Evolutionary conservation across 495 filamentous ascomycete species (phyloP).

Genomic region (Lophiotrema nucula): DNA sequence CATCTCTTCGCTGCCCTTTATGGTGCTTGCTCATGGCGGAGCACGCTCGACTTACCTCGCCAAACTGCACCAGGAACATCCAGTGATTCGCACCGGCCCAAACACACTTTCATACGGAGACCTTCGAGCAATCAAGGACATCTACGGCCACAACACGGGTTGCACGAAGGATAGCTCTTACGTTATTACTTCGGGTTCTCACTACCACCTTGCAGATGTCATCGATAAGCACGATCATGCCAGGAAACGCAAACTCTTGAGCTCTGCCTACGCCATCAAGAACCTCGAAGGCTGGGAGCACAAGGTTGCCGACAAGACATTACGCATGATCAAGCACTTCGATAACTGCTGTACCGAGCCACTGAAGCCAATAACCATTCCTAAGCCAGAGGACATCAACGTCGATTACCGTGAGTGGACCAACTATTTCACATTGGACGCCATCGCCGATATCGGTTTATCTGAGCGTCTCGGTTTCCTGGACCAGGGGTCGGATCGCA

Average conservation of each 20-base stretch:
- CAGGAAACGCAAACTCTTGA: constrained; percentile 52
- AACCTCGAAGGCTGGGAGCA: constrained; percentile 57
- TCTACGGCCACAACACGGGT: constrained; percentile 55
- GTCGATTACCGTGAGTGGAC: constrained; percentile 24
- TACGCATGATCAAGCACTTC: constrained; percentile 35
- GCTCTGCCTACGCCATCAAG: constrained; percentile 54
- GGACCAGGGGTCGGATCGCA: constrained; percentile 48
- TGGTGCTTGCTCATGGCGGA: constrained; percentile 44
- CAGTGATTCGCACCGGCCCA: constrained; percentile 54
- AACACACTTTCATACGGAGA: constrained; percentile 52
- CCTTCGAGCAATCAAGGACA: constrained; percentile 52
- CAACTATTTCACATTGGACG: constrained; percentile 30
- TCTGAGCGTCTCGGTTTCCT: constrained; percentile 54
- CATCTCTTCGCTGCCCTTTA: constrained; percentile 49
- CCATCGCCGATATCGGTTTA: constrained; percentile 56
- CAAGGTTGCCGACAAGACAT: constrained; percentile 54
- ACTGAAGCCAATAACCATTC: neutral
- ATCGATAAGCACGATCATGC: constrained; percentile 51
- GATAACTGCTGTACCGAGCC: constrained; percentile 31
- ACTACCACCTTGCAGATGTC: constrained; percentile 50
- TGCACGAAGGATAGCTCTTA: constrained; percentile 53
- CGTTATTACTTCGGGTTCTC: constrained; percentile 42
- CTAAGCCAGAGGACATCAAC: constrained; percentile 24
- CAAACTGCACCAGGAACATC: constrained; percentile 45
- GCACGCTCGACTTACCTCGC: constrained; percentile 47